These are phyloP conservation scores for Cutaneotrichosporon spelunceum DNA, from an alignment of 1,284 basidiomycete species.

Conservation along the genomic window DNA sequence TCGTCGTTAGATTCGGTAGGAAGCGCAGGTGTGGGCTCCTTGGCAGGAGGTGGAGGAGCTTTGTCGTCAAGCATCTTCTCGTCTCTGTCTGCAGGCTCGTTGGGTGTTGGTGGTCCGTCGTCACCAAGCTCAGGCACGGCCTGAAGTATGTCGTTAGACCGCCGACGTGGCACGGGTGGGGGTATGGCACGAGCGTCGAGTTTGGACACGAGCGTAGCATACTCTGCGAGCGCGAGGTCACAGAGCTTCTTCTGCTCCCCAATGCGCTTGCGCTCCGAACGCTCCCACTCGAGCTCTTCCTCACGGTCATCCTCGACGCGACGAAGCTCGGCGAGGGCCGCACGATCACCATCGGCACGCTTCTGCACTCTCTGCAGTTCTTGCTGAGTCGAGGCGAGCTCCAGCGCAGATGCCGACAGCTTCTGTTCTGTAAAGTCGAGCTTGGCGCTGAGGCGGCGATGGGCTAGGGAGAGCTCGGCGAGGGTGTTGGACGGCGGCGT, in stretches of 20 bases:
- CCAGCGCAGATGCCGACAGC: slow-evolving; percentile 40
- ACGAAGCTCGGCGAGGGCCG: slow-evolving; percentile 36
- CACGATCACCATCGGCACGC: slow-evolving; percentile 56
- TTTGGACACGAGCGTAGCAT: slow-evolving; percentile 38
- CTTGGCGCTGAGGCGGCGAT: slow-evolving; percentile 49
- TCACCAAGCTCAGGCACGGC: slow-evolving; percentile 15
- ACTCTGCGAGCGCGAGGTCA: slow-evolving; percentile 47
- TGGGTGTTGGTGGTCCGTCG: background rate
- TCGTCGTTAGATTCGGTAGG: slow-evolving; percentile 1
- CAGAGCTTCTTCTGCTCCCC: slow-evolving; percentile 49
- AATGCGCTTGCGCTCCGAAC: slow-evolving; percentile 37
- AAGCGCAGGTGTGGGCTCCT: background rate
- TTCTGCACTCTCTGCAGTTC: slow-evolving; percentile 60
- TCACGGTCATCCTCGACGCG: slow-evolving; percentile 61
- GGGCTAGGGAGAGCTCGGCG: slow-evolving; percentile 50
- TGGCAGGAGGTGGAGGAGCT: background rate
- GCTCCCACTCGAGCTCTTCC: slow-evolving; percentile 53
- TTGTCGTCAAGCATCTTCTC: slow-evolving; percentile 5
- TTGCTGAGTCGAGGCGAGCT: slow-evolving; percentile 53
- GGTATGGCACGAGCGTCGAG: slow-evolving; percentile 44
- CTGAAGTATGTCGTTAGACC: slow-evolving; percentile 26
- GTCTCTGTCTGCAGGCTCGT: slow-evolving; percentile 2
- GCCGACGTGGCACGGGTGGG: slow-evolving; percentile 28
- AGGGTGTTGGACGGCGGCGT: slow-evolving; percentile 40
- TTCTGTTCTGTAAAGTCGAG: slow-evolving; percentile 45